Conservation (phyloP, 139 green algal genomes). For the Tetratostichococcus sp. region DNA sequence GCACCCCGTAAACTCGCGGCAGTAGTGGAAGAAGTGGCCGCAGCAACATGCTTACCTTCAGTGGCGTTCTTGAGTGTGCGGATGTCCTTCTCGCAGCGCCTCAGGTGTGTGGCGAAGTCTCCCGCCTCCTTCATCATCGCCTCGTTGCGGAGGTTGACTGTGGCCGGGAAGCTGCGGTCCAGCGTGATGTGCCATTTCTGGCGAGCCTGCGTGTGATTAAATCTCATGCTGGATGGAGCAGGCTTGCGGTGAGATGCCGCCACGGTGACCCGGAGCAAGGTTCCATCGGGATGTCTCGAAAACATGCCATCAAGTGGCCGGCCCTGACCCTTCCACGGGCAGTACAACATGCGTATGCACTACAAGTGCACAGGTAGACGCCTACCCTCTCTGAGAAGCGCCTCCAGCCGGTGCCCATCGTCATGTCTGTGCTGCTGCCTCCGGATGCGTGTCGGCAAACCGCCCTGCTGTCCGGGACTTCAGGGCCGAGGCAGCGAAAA, state of each 20-base stretch:
- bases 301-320: no score
- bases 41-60: slow-evolving; percentile 41
- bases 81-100: slow-evolving; percentile 77
- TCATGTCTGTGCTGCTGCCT: neutral
- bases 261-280: no score
- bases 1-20: neutral
- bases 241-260: no score
- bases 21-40: neutral
- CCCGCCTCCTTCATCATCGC: slow-evolving; percentile 79
- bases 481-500: no score
- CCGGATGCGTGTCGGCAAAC: neutral
- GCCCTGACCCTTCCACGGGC: no score
- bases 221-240: no score
- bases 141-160: slow-evolving; percentile 76
- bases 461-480: neutral
- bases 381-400: slow-evolving; percentile 35
- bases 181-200: slow-evolving; percentile 57
- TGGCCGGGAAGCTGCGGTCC: slow-evolving; percentile 60
- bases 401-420: slow-evolving; percentile 47
- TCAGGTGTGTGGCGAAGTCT: slow-evolving; percentile 68
- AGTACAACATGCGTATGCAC: neutral
- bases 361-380: neutral
- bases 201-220: slow-evolving; percentile 26
- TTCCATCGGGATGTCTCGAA: no score
- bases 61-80: slow-evolving; percentile 62